A percentile compares a stretch with the other conserved stretches of the same genome.
These are phyloP conservation scores for Nigrospora sphaerica DNA, from an alignment of 2,329 filamentous ascomycete species.

Conservation along the genomic window DNA sequence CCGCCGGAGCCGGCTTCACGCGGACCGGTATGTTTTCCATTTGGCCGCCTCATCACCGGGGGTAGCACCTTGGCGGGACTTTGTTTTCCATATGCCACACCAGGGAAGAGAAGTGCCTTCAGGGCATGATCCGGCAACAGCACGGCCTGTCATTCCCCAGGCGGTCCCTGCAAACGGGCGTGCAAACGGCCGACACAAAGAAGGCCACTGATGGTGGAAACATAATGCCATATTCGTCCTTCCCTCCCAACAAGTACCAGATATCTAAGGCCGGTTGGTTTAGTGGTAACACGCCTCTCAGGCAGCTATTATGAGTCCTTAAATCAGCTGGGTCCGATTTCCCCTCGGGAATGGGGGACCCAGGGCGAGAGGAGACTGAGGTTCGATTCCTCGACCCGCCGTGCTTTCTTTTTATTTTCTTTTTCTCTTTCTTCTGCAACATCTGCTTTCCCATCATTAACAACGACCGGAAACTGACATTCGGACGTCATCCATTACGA, in stretches of 20 bases:
- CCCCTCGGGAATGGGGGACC: too few relatives aligned
- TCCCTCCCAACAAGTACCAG: too few relatives aligned
- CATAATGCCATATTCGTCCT: too few relatives aligned
- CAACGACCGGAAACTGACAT: not conserved
- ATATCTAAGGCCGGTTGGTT: too few relatives aligned
- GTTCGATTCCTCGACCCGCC: too few relatives aligned
- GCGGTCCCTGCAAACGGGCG: too few relatives aligned
- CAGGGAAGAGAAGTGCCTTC: not conserved
- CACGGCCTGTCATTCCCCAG: too few relatives aligned
- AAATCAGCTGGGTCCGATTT: too few relatives aligned
- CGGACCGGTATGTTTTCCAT: conserved; percentile 13
- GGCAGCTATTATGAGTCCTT: conserved; percentile 3
- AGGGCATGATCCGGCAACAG: not conserved
- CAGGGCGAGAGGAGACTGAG: too few relatives aligned
- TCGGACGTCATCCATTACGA: too few relatives aligned
- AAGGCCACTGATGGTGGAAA: too few relatives aligned
- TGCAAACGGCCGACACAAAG: too few relatives aligned
- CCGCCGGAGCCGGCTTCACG: conserved; percentile 12
- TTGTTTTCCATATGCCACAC: not conserved
- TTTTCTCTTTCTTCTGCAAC: not conserved
- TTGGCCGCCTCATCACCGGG: conserved; percentile 11
- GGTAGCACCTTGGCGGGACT: not conserved
- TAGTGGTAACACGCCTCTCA: conserved; percentile 5
- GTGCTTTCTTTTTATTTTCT: conserved; percentile 4
- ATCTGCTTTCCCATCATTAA: not conserved